Evolutionary conservation across 495 filamentous ascomycete species (phyloP).

Genomic region (Aspergillus baeticus): DNA sequence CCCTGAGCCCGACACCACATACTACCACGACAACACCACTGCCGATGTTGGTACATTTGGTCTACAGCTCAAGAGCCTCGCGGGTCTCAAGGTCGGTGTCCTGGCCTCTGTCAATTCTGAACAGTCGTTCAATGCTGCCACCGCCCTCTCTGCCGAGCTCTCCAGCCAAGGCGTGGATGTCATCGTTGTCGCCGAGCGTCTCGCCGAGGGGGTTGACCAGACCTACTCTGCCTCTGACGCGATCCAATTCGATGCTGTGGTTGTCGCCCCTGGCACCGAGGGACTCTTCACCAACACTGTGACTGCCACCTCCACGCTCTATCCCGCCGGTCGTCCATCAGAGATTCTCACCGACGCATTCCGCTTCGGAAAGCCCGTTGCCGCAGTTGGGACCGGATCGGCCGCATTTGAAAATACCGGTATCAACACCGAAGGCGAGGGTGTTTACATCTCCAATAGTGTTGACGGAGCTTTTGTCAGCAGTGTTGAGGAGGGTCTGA

Average conservation of each 20-base stretch:
- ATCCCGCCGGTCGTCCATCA: conserved; percentile 59
- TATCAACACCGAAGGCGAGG: conserved; percentile 36
- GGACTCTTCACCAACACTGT: conserved; percentile 45
- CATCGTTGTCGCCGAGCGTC: conserved; percentile 61
- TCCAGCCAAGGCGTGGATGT: conserved; percentile 49
- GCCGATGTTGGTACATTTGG: conserved; percentile 60
- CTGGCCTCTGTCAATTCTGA: conserved; percentile 49
- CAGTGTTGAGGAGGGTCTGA: conserved; percentile 57
- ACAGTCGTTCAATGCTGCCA: conserved; percentile 46
- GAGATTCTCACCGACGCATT: conserved; percentile 68
- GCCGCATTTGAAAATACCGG: conserved; percentile 44
- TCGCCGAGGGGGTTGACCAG: conserved; percentile 57
- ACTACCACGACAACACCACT: conserved; percentile 71
- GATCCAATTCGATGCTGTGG: conserved; percentile 67
- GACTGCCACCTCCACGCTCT: conserved; percentile 49
- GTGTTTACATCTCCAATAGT: conserved; percentile 48
- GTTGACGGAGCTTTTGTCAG: conserved; percentile 39
- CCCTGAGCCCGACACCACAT: conserved; percentile 58
- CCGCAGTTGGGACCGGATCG: conserved; percentile 51
- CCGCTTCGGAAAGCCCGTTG: conserved; percentile 73
- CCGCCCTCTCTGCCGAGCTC: conserved; percentile 46
- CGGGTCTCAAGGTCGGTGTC: conserved; percentile 66
- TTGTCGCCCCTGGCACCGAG: conserved; percentile 59
- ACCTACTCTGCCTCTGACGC: conserved; percentile 73
- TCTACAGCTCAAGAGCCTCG: conserved; percentile 55